Base-by-base conservation (phyloP, 2,329 filamentous ascomycete species). In the Calonectria fujianensis region DNA sequence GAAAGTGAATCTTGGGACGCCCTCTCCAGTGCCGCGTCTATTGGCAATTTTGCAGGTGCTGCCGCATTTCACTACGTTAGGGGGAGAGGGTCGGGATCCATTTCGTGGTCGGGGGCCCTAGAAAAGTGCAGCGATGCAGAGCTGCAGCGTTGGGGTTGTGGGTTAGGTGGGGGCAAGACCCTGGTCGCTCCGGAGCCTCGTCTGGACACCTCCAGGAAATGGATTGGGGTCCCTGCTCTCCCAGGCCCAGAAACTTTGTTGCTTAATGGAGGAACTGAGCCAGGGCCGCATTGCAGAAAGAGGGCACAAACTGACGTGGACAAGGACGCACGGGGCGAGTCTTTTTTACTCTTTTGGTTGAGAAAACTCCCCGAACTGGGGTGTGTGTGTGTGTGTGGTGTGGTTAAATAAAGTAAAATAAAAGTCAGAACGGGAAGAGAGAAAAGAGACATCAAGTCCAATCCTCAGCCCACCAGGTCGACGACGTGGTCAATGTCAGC, bases 81-180 rank as follows among this genome's bases (percentile, higher is more conserved):
- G 39, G 39, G 51, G 51, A 31, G 39, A 31, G 39, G 18, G 27
- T 48, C 24, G 50, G 50, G 67, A 50, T 48, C 67, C 67, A 50
- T 52, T 31, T 31, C 39, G 41, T 32, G 45, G 27, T 57, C 50
- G 32, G 70, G 41, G 41, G 32, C 41, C 37, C 61, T 72, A 18
- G 31, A 50, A 41, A 39, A 61, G 61, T 51, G 63, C 64, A 67
- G 64, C 24, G 64, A 64, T 48, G 64, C 70, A 63, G 52, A 50
- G 35, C 45, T 74, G 39, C 45, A 54, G 69, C 59, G 16, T 52
- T 70, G 59, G 67, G 65, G 69, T 65, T 65, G 71, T 73, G 64
- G 78, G 77, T 75, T 77, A 75, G 77, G 74, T 77, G 52, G 72
- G 70, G 72, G 70, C 69, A 54, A 31, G 68, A 79, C 76, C 78